Base-by-base conservation (phyloP, 139 green algal species). In the Picochlorum costavermella region DNA sequence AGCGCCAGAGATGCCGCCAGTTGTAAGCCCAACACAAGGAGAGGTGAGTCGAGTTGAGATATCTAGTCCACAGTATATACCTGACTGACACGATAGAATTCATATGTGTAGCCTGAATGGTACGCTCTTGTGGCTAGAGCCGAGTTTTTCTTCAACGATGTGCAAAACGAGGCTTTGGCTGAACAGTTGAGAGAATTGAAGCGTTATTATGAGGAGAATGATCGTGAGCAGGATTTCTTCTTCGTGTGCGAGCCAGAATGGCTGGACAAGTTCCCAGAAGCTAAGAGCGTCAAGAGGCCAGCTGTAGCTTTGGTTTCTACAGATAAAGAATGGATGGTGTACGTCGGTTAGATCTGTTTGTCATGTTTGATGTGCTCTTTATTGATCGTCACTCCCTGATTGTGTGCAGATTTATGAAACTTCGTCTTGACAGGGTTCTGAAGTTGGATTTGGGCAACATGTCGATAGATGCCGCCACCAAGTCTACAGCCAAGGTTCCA, bases 301-400 rank as follows among this genome's bases (percentile, higher is more conserved):
- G 86, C 75, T 61, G 85, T 90, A 2, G 89, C 89, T 0, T 76
- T 96, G 2, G 73, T 96, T 6, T 92, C 80, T n/a, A 88, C 82
- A 14, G 89, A 96, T 78, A 79, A 92, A 63, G 49, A 71, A 17
- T 96, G 86, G 86, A 93, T 94, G 40, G 86, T 70, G 88, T 95
- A 66, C 88, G 81, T 73, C 13, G 25, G 30, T 69, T 14, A 28
- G 33, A 40, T 8, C 10, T 40, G 60, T 50, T 31, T 28, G 23
- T 20, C 37, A 30, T 26, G 14, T 43, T 16, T 14, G 28, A 29
- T 44, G 28, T 28, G 6, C 28, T n/a, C 48, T 30, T 5, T 68
- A 10, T 53, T 40, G 33, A 36, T 37, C 23, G 37, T 45, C 30
- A 23, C 9, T 61, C 10, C 16, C 5, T 61, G 14, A 6, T 30